These are phyloP conservation scores for Drosera spatulata DNA, from an alignment of 179 eudicot species.

Conservation along the genomic window DNA sequence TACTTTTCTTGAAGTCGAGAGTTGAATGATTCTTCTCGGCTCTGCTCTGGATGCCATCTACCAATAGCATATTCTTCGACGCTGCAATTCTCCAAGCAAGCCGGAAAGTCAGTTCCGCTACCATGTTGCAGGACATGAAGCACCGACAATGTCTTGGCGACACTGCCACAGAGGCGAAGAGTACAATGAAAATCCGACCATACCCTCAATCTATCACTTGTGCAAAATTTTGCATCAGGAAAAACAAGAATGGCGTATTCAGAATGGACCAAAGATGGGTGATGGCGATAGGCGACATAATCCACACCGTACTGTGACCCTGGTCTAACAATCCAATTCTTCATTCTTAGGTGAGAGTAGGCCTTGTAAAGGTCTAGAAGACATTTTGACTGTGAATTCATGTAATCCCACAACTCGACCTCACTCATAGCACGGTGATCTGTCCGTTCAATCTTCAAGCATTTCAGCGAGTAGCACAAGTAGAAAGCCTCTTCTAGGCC, in stretches of 20 bases:
- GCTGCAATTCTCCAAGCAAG: slow-evolving; percentile 26
- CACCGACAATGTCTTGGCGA: slow-evolving; percentile 44
- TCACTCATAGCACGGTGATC: slow-evolving; percentile 16
- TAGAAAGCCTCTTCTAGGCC: slow-evolving; percentile 53
- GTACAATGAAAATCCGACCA: slow-evolving; percentile 59
- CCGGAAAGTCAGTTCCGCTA: slow-evolving; percentile 13
- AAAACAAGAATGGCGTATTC: slow-evolving; percentile 54
- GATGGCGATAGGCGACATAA: slow-evolving; percentile 59
- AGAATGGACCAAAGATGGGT: slow-evolving; percentile 57
- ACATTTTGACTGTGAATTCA: slow-evolving; percentile 24
- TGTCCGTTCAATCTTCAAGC: slow-evolving; percentile 29
- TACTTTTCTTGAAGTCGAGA: too few species aligned
- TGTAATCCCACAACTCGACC: slow-evolving; percentile 43
- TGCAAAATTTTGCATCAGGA: slow-evolving; percentile 8
- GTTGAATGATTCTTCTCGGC: slow-evolving; percentile 12
- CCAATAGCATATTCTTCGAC: slow-evolving; percentile 33
- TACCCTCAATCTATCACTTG: slow-evolving; percentile 27
- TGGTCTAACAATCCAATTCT: slow-evolving; percentile 59
- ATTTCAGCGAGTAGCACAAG: slow-evolving; percentile 28
- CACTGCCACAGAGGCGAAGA: slow-evolving; percentile 43
- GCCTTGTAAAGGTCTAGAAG: slow-evolving; percentile 40
- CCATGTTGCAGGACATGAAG: slow-evolving; percentile 16
- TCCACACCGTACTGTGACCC: slow-evolving; percentile 69
- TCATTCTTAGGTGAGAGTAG: slow-evolving; percentile 43
- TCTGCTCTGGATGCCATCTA: slow-evolving; percentile 51